Evolutionary conservation across 31 red algal species (phyloP).

Genomic region (Porphyra umbilicalis): DNA sequence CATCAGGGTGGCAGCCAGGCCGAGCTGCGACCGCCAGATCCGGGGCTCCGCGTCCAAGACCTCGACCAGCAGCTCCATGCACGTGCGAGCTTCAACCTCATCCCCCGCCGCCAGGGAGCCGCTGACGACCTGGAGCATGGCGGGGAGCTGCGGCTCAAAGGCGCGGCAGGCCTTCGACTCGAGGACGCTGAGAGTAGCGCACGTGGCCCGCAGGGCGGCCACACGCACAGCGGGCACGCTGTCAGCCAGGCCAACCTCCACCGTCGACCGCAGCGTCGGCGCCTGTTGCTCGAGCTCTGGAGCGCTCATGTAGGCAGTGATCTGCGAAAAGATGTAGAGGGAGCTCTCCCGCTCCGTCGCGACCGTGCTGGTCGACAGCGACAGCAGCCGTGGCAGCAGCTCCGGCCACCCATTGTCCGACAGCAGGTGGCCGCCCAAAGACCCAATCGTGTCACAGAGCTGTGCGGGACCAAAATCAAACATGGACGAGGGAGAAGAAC

Average conservation of each 20-base stretch:
- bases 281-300: slow-evolving; percentile 39
- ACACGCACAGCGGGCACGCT: slow-evolving; percentile 47
- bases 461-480: neutral
- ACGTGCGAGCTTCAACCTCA: slow-evolving; percentile 61
- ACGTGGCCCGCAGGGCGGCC: slow-evolving; percentile 62
- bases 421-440: slow-evolving; percentile 47
- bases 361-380: slow-evolving; percentile 39
- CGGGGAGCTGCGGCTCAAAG: slow-evolving; percentile 83
- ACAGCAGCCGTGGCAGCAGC: slow-evolving; percentile 75
- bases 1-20: slow-evolving; percentile 53
- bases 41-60: slow-evolving; percentile 80
- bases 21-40: slow-evolving; percentile 74
- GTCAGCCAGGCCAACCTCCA: slow-evolving; percentile 52
- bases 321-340: slow-evolving; percentile 82
- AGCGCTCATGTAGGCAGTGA: slow-evolving; percentile 57
- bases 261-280: slow-evolving; percentile 44
- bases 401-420: slow-evolving; percentile 81
- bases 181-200: slow-evolving; percentile 54
- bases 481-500: neutral
- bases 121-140: slow-evolving; percentile 62
- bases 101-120: slow-evolving; percentile 38
- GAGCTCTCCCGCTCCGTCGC: slow-evolving; percentile 68
- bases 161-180: slow-evolving; percentile 66
- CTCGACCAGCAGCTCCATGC: slow-evolving; percentile 90
- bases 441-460: slow-evolving; percentile 73